Conservation (phyloP, 2,329 filamentous ascomycete species). For the Phyllosticta citribraziliensis region DNA sequence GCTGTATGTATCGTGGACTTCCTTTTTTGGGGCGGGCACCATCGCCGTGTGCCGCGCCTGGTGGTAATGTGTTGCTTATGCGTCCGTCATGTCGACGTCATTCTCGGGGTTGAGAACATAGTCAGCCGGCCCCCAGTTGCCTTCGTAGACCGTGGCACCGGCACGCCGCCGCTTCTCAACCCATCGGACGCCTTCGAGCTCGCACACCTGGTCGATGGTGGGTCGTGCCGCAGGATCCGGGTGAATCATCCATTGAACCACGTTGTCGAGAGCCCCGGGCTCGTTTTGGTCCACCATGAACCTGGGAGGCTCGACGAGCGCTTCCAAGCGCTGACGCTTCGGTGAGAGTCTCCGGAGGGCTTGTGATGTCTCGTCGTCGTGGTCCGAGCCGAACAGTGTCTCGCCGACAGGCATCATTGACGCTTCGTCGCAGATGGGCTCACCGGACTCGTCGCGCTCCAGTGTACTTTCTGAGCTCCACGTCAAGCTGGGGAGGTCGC, state of each 20-base stretch:
- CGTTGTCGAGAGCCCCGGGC: constrained; percentile 65
- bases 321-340: constrained; percentile 28
- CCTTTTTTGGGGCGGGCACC: not conserved
- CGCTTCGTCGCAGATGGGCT: constrained; percentile 33
- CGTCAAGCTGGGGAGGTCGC: constrained; percentile 78
- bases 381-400: constrained; percentile 16
- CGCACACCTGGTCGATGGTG: constrained; percentile 61
- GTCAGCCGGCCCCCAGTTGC: constrained; percentile 80
- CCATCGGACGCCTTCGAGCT: constrained; percentile 68
- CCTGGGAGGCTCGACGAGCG: constrained; percentile 59
- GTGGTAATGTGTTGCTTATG: constrained; percentile 14
- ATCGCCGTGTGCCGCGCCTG: not conserved
- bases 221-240: constrained; percentile 66
- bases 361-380: constrained; percentile 29
- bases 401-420: constrained; percentile 23
- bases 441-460: constrained; percentile 63
- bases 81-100: constrained; percentile 54
- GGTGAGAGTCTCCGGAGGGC: constrained; percentile 24
- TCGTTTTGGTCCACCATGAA: constrained; percentile 81
- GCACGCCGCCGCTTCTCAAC: constrained; percentile 66
- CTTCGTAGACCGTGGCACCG: constrained; percentile 91
- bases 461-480: constrained; percentile 64
- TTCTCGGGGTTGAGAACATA: constrained; percentile 46
- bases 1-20: constrained; percentile 1
- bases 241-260: constrained; percentile 82